phyloP scores from a whole-genome alignment of 225 moss, liverwort and hornwort genomes.

The Rhytidiadelphus loreus region DNA sequence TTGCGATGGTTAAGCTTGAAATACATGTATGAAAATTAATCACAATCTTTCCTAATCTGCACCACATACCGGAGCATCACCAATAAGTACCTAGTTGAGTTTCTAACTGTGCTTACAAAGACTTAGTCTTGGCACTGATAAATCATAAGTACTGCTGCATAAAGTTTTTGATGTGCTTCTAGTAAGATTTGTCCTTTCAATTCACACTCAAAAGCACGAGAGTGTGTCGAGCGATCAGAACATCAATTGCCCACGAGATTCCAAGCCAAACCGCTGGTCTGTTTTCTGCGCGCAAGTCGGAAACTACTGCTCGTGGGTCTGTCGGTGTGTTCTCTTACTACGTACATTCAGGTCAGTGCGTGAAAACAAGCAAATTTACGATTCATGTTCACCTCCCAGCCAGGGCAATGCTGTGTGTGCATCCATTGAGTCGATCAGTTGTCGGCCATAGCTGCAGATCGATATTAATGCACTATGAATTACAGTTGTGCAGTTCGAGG shows the following conservation, averaged over 20 bases:
- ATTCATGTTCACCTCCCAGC: neutral
- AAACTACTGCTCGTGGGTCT: neutral
- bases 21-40: neutral
- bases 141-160: neutral
- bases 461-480: neutral
- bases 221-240: neutral
- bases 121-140: neutral
- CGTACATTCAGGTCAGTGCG: neutral
- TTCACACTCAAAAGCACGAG: neutral
- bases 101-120: neutral
- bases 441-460: neutral
- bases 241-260: neutral
- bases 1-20: neutral
- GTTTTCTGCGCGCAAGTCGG: neutral
- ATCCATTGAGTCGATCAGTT: neutral
- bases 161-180: neutral
- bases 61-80: neutral
- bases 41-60: too few species aligned
- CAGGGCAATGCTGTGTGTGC: neutral
- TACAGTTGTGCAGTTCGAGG: neutral
- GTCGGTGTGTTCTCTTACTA: neutral
- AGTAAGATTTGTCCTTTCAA: neutral
- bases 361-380: neutral
- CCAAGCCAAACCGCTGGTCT: neutral
- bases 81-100: neutral